These are phyloP conservation scores for Chlamydomonas sp. DNA, from an alignment of 139 green algal genomes.

Conservation along the genomic window DNA sequence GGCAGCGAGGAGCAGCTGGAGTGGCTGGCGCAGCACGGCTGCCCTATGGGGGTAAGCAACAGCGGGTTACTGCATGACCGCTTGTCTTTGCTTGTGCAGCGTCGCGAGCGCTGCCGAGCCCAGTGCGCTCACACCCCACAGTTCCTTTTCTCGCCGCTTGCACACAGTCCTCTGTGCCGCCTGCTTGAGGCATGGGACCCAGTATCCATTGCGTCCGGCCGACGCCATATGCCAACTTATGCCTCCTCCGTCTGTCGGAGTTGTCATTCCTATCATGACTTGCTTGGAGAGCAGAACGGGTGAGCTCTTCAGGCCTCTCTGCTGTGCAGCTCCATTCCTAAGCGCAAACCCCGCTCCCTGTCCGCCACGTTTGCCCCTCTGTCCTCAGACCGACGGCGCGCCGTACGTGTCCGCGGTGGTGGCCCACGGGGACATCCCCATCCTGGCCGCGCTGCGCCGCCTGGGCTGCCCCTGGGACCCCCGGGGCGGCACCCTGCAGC, in stretches of 20 bases:
- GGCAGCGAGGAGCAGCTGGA: constrained; percentile 11
- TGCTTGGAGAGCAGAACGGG: too few relatives aligned
- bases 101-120: not conserved
- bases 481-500: not conserved
- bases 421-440: not conserved
- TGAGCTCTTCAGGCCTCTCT: not conserved
- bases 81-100: not conserved
- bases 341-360: not conserved
- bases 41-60: not conserved
- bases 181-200: too few relatives aligned
- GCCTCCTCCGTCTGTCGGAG: too few relatives aligned
- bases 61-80: not conserved
- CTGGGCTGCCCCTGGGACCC: constrained; percentile 6
- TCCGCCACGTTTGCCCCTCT: not conserved
- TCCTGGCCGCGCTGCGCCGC: constrained; percentile 1
- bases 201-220: too few relatives aligned
- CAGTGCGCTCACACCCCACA: not conserved
- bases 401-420: not conserved
- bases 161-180: too few relatives aligned
- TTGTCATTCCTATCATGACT: too few relatives aligned
- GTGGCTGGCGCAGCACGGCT: not conserved
- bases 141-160: too few relatives aligned
- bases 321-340: not conserved
- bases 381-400: not conserved
- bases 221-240: too few relatives aligned